Percentiles rank a stretch among this genome's conserved stretches.
phyloP scores from a whole-genome alignment of 2,329 filamentous ascomycete species.

The Colletotrichum sp. region DNA sequence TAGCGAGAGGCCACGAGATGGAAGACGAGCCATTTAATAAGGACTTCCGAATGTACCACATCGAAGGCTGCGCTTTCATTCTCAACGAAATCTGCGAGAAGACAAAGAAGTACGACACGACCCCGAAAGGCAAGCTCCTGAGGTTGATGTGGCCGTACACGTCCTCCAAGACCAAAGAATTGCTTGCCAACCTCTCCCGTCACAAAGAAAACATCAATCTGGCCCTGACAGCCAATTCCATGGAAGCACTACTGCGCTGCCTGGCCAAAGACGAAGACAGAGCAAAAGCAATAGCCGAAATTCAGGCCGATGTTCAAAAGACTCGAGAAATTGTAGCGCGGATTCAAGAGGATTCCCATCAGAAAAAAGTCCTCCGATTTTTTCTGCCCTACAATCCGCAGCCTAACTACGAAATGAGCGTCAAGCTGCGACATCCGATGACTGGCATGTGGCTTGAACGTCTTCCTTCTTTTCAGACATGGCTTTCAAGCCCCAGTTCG shows the following conservation, averaged over 20 bases:
- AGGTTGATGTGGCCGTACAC: neutral
- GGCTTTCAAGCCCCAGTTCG: neutral
- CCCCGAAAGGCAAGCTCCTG: neutral
- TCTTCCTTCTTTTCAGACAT: neutral
- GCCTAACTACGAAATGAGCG: neutral
- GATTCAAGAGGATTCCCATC: neutral
- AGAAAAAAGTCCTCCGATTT: fast-evolving
- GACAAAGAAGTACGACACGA: neutral
- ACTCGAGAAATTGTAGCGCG: neutral
- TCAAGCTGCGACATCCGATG: neutral
- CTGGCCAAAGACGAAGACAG: neutral
- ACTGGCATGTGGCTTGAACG: neutral
- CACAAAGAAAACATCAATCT: constrained; percentile 2
- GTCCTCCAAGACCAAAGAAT: neutral
- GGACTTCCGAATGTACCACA: neutral
- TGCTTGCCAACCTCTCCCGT: neutral
- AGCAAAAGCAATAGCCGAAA: fast-evolving
- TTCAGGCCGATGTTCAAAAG: neutral
- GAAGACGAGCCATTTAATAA: neutral
- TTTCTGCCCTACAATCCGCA: neutral
- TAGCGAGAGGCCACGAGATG: neutral
- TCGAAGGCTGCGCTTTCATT: neutral
- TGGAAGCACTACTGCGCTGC: neutral
- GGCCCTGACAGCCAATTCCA: neutral
- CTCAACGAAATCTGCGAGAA: neutral